These are phyloP conservation scores for Aspergillus niger DNA, from an alignment of 2,329 filamentous ascomycete species.

Conservation along the genomic window DNA sequence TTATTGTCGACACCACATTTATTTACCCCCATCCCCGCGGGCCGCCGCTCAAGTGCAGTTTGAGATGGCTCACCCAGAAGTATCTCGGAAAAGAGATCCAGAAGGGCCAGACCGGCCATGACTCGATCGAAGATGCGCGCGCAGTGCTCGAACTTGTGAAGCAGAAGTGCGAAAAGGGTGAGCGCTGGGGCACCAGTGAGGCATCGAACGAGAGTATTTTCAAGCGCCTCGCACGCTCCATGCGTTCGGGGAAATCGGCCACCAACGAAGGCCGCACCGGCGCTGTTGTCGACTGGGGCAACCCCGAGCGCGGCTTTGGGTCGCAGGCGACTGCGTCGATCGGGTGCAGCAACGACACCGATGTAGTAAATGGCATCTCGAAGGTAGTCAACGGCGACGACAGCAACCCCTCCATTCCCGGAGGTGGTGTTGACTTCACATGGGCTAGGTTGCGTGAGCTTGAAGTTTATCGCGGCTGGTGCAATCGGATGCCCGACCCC, in stretches of 20 bases:
- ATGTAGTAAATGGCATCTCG: constrained; percentile 60
- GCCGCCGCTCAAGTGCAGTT: constrained; percentile 81
- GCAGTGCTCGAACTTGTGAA: constrained; percentile 92
- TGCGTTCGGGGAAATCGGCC: constrained; percentile 41
- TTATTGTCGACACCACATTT: constrained; percentile 87
- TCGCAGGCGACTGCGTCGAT: constrained; percentile 58
- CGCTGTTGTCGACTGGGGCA: constrained; percentile 85
- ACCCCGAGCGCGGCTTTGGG: constrained; percentile 66
- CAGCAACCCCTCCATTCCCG: constrained; percentile 46
- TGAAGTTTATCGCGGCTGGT: constrained; percentile 63
- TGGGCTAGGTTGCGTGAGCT: constrained; percentile 65
- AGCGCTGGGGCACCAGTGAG: constrained; percentile 79
- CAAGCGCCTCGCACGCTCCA: constrained; percentile 69
- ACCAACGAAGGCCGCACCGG: constrained; percentile 40
- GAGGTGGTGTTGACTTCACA: constrained; percentile 61
- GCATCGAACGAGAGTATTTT: constrained; percentile 85
- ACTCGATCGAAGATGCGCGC: constrained; percentile 88
- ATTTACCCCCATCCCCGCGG: constrained; percentile 89
- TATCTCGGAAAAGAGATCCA: constrained; percentile 88
- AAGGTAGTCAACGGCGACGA: constrained; percentile 53
- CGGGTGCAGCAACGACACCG: constrained; percentile 59
- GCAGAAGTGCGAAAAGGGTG: constrained; percentile 93
- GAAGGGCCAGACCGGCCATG: constrained; percentile 75
- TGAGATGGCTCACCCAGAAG: constrained; percentile 87
- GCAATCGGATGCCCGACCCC: constrained; percentile 52